Conservation (phyloP, 129 eudicot species). For the Flaveria ramosissima region DNA sequence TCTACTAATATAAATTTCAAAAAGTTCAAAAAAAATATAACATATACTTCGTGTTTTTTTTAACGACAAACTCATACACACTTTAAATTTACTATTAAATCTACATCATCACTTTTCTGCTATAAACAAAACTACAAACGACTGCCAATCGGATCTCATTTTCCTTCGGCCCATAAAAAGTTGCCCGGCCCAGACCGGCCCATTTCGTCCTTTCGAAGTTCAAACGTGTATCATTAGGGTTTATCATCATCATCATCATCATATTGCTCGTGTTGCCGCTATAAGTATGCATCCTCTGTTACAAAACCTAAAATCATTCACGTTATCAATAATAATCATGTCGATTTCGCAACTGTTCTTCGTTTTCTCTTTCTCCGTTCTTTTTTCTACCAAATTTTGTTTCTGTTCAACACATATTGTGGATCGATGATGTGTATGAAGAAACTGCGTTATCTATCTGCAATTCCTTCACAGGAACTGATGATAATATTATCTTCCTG, state of each 20-base stretch:
- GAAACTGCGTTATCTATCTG: slow-evolving; percentile 57
- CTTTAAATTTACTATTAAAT: too few relatives aligned
- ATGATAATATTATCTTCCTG: slow-evolving; percentile 27
- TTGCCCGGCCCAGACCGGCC: background rate
- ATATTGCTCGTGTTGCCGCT: background rate
- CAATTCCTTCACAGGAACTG: slow-evolving; percentile 40
- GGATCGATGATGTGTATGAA: slow-evolving; percentile 27
- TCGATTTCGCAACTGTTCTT: background rate
- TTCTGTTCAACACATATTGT: too few relatives aligned
- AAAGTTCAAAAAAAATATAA: too few relatives aligned
- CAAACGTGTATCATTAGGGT: background rate
- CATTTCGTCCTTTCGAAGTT: background rate
- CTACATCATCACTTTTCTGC: too few relatives aligned
- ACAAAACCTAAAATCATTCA: background rate
- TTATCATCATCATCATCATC: background rate
- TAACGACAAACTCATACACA: too few relatives aligned
- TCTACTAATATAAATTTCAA: too few relatives aligned
- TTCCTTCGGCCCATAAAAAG: background rate
- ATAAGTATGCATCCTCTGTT: background rate
- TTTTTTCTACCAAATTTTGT: background rate
- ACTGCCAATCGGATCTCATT: too few relatives aligned
- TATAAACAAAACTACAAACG: too few relatives aligned
- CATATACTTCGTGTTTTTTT: too few relatives aligned
- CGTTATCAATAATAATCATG: background rate
- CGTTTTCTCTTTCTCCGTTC: background rate